Percentiles rank a stretch among this genome's conserved stretches.
Evolutionary conservation across 2,329 filamentous ascomycete species (phyloP).

Genomic region (Colletotrichum eleusines): DNA sequence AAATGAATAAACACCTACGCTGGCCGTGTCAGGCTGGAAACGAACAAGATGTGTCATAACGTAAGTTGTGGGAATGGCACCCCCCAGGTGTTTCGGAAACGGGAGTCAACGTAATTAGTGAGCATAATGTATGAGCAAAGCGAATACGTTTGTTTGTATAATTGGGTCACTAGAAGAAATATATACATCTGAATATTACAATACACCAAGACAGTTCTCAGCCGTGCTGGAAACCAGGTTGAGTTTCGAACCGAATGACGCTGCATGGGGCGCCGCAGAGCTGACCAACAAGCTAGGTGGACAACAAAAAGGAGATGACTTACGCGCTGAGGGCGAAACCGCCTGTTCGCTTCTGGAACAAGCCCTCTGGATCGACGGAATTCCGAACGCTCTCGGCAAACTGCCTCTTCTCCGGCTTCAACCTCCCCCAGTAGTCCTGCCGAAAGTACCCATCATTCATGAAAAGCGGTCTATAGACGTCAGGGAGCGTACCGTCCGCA

Average conservation of each 20-base stretch:
- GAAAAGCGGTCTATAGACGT: slow-evolving; percentile 56
- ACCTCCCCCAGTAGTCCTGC: slow-evolving; percentile 57
- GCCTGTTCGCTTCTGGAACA: slow-evolving; percentile 55
- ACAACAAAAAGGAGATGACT: neutral
- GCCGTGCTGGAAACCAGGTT: neutral
- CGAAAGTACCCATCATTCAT: slow-evolving; percentile 58
- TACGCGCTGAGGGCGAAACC: slow-evolving; percentile 52
- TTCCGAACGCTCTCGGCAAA: slow-evolving; percentile 52
- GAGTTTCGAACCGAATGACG: neutral
- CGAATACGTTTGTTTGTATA: neutral
- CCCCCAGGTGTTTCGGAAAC: neutral
- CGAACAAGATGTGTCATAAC: neutral
- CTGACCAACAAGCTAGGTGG: neutral
- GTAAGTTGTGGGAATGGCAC: too few relatives aligned
- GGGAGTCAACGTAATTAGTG: neutral
- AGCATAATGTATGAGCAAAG: neutral
- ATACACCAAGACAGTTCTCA: neutral
- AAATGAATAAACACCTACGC: neutral
- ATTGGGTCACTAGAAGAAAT: neutral
- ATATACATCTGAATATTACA: slow-evolving; percentile 15
- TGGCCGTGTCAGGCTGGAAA: neutral
- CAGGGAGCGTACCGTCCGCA: slow-evolving; percentile 49
- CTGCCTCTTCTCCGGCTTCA: slow-evolving; percentile 51
- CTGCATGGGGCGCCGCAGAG: neutral
- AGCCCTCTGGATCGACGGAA: slow-evolving; percentile 53